phyloP scores from a whole-genome alignment of 2,329 filamentous ascomycete genomes.

The Ophiostoma ips region DNA sequence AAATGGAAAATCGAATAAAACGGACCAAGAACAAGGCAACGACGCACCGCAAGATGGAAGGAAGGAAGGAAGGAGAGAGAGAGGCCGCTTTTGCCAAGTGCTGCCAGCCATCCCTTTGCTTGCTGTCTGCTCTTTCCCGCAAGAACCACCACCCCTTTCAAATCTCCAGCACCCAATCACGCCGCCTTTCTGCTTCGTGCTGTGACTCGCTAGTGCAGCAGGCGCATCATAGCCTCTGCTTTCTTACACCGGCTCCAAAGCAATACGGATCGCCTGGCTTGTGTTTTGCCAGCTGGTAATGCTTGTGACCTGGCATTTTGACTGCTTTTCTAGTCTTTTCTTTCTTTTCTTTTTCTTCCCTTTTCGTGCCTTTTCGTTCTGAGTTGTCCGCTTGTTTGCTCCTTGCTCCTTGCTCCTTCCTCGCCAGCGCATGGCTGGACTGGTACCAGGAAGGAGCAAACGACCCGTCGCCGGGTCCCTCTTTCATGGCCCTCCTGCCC shows the following conservation, averaged over 20 bases:
- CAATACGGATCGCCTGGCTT: background rate
- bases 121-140: background rate
- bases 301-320: too few relatives aligned
- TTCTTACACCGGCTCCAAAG: conserved; percentile 5
- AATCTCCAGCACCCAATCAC: conserved; percentile 7
- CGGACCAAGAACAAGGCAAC: too few relatives aligned
- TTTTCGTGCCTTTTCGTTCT: too few relatives aligned
- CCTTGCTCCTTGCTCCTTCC: too few relatives aligned
- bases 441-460: too few relatives aligned
- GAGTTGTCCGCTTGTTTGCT: too few relatives aligned
- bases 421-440: too few relatives aligned
- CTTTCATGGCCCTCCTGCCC: background rate
- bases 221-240: conserved; percentile 4
- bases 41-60: too few relatives aligned
- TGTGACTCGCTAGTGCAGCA: conserved; percentile 11
- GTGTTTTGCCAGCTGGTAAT: background rate
- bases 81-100: background rate
- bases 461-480: background rate
- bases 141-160: background rate
- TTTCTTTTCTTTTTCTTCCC: background rate
- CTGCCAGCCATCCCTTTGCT: too few relatives aligned
- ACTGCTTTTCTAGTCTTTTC: background rate
- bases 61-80: background rate
- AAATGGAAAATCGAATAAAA: background rate
- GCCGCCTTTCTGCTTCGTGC: background rate